Conservation (phyloP, 2,329 filamentous ascomycete species). For the Sporothrix phasma region DNA sequence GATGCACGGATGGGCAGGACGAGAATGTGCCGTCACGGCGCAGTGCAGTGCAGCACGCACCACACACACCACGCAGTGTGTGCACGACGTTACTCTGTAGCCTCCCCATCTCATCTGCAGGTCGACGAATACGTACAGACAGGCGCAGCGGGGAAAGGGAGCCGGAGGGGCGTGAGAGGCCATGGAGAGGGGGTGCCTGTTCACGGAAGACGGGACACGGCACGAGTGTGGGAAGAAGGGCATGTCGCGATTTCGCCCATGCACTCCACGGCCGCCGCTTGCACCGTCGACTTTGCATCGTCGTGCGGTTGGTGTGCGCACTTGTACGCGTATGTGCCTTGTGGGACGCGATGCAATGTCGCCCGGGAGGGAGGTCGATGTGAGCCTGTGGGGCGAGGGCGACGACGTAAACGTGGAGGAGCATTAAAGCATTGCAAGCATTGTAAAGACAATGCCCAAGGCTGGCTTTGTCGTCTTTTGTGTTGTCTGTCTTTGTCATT, state of each 20-base stretch:
- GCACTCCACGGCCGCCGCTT: too few species aligned
- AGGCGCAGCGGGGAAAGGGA: background rate
- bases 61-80: background rate
- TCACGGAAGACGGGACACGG: background rate
- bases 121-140: conserved; percentile 10
- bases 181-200: background rate
- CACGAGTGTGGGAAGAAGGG: background rate
- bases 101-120: conserved; percentile 11
- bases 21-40: background rate
- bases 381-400: background rate
- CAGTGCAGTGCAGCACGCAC: background rate
- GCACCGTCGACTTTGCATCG: background rate
- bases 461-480: background rate
- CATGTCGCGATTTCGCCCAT: too few species aligned
- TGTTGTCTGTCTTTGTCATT: too few species aligned
- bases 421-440: background rate
- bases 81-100: too few species aligned
- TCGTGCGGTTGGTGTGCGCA: background rate
- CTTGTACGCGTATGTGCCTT: too few species aligned
- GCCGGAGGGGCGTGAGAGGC: background rate
- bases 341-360: background rate
- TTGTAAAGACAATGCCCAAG: background rate
- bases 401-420: background rate
- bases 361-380: background rate
- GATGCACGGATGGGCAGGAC: too few species aligned